Evolutionary conservation across 2,329 filamentous ascomycete species (phyloP).

Genomic region (Neodidymelliopsis sp.): DNA sequence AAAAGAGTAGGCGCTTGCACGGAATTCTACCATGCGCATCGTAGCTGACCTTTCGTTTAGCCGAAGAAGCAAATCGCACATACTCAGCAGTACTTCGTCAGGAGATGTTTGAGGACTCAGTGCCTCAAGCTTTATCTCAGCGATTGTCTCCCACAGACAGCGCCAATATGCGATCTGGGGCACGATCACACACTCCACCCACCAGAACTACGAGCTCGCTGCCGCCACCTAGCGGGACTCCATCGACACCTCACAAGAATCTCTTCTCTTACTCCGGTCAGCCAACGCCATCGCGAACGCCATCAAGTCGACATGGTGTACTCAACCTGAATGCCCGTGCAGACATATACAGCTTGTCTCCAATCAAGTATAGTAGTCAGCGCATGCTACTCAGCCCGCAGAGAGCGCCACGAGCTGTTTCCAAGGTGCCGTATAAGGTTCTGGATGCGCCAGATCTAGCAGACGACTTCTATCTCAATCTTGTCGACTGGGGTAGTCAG

Average conservation of each 20-base stretch:
- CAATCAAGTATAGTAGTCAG: constrained; percentile 90
- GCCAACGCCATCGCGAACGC: constrained; percentile 86
- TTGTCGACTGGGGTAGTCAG: constrained; percentile 96
- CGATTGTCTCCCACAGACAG: constrained; percentile 60
- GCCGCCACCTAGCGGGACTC: constrained; percentile 78
- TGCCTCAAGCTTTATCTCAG: constrained; percentile 79
- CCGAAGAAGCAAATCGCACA: constrained; percentile 92
- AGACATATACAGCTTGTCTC: constrained; percentile 94
- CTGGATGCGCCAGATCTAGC: constrained; percentile 94
- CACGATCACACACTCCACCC: constrained; percentile 82
- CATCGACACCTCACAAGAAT: constrained; percentile 96
- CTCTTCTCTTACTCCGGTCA: constrained; percentile 91
- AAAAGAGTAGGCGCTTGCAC: constrained; percentile 67
- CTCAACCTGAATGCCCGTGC: constrained; percentile 88
- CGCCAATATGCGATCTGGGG: constrained; percentile 67
- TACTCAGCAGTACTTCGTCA: constrained; percentile 87
- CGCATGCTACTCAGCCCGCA: constrained; percentile 90
- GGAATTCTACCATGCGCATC: not conserved
- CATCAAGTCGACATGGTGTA: constrained; percentile 79
- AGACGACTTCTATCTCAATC: constrained; percentile 96
- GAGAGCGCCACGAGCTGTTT: constrained; percentile 86
- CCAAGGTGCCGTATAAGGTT: constrained; percentile 97
- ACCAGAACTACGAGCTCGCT: constrained; percentile 67
- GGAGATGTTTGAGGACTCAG: constrained; percentile 89
- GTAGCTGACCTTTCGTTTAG: constrained; percentile 53